Evolutionary conservation across 2,329 filamentous ascomycete species (phyloP).

Genomic region (Alternaria incomplexa): DNA sequence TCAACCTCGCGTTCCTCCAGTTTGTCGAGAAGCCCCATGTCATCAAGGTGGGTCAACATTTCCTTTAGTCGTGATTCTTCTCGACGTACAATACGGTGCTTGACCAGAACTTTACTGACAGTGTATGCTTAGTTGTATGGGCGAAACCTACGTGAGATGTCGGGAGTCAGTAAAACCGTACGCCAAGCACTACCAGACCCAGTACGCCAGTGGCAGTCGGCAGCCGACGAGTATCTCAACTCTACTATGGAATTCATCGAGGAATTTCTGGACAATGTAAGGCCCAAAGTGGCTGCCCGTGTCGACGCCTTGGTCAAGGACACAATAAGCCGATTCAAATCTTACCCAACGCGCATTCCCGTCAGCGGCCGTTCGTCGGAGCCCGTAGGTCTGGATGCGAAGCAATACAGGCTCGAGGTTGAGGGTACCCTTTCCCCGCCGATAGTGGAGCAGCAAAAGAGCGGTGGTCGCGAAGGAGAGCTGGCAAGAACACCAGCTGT

Average conservation of each 20-base stretch:
- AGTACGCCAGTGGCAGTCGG: slow-evolving; percentile 82
- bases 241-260: slow-evolving; percentile 89
- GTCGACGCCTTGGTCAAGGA: slow-evolving; percentile 88
- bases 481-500: slow-evolving; percentile 70
- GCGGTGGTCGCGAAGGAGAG: slow-evolving; percentile 75
- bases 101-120: not conserved
- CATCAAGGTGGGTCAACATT: slow-evolving; percentile 43
- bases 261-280: slow-evolving; percentile 83
- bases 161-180: slow-evolving; percentile 89
- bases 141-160: slow-evolving; percentile 79
- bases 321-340: slow-evolving; percentile 85
- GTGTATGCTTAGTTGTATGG: slow-evolving; percentile 70
- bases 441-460: slow-evolving; percentile 62
- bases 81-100: not conserved
- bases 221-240: slow-evolving; percentile 84
- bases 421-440: slow-evolving; percentile 65
- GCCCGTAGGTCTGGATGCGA: slow-evolving; percentile 77
- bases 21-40: slow-evolving; percentile 96
- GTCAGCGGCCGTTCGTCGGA: slow-evolving; percentile 81
- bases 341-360: slow-evolving; percentile 84
- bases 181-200: slow-evolving; percentile 84
- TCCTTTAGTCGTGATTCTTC: not conserved
- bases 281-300: slow-evolving; percentile 83
- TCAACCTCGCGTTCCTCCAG: slow-evolving; percentile 87
- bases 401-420: slow-evolving; percentile 79